phyloP scores from a whole-genome alignment of 441 rosid species.

The Brassica hybrid region DNA sequence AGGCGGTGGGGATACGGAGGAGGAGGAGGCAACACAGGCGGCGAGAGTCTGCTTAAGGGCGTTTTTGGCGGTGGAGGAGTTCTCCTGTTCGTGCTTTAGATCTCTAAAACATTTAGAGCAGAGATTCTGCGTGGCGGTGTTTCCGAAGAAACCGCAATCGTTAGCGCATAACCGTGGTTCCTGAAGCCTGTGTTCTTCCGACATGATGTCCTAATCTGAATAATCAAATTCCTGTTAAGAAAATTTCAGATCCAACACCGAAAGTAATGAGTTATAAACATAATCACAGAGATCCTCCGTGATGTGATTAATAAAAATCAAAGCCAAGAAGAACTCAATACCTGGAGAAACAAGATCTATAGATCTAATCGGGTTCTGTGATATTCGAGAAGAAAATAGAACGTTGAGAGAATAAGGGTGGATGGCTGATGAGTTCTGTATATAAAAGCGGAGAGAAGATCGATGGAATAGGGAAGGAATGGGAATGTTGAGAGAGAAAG shows the following conservation, averaged over 20 bases:
- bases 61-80: slow-evolving; percentile 60
- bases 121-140: slow-evolving; percentile 70
- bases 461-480: slow-evolving; percentile 10
- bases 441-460: slow-evolving; percentile 12
- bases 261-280: background rate
- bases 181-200: slow-evolving; percentile 87
- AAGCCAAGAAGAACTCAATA: background rate
- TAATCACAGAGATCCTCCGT: slow-evolving; percentile 24
- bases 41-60: slow-evolving; percentile 54
- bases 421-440: background rate
- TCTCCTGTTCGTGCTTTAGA: slow-evolving; percentile 62
- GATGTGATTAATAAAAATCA: background rate
- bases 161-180: slow-evolving; percentile 70
- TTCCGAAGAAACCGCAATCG: slow-evolving; percentile 86
- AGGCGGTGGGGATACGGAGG: slow-evolving; percentile 29
- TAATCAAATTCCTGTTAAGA: slow-evolving; percentile 10
- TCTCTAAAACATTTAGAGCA: slow-evolving; percentile 82
- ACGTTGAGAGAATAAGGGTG: background rate
- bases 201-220: slow-evolving; percentile 49
- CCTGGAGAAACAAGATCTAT: slow-evolving; percentile 4
- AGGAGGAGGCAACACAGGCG: slow-evolving; percentile 36
- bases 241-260: background rate
- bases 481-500: slow-evolving; percentile 25
- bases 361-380: slow-evolving; percentile 20
- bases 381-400: background rate